Evolutionary conservation across 2,329 filamentous ascomycete species (phyloP).

Genomic region (Xylaria hypoxylon): DNA sequence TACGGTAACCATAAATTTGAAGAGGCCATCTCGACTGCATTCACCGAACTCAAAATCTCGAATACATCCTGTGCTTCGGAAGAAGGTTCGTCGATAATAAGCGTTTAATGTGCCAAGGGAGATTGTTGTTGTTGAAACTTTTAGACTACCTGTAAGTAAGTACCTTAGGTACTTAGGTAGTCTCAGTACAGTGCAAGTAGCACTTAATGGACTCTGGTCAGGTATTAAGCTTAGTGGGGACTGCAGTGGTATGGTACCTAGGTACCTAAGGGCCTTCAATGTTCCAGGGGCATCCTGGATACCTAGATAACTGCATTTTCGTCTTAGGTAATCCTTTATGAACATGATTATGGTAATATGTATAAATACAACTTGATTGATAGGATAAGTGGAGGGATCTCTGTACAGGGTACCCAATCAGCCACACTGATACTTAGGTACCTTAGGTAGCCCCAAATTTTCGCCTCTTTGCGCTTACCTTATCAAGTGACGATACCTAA

Average conservation of each 20-base stretch:
- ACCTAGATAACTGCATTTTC: no score
- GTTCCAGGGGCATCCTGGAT: no score
- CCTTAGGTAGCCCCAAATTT: constrained; percentile 20
- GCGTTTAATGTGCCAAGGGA: not conserved
- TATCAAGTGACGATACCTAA: constrained; percentile 11
- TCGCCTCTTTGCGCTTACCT: constrained; percentile 22
- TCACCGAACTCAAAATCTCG: not conserved
- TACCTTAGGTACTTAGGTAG: not conserved
- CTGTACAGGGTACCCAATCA: not conserved
- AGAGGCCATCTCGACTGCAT: not conserved
- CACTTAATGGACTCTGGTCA: no score
- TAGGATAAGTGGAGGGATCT: constrained; percentile 5
- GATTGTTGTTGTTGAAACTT: constrained; percentile 8
- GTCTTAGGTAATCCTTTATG: no score
- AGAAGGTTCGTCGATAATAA: constrained; percentile 8
- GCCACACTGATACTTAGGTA: constrained; percentile 16
- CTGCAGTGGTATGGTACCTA: no score
- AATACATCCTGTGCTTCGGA: not conserved
- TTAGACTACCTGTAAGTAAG: not conserved
- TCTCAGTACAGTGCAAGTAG: not conserved
- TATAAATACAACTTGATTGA: not conserved
- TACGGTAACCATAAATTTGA: not conserved
- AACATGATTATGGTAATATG: not conserved
- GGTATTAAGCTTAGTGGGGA: no score
- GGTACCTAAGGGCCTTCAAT: no score